Percentiles rank a stretch among this genome's conserved stretches.
Conservation (phyloP, 2,329 filamentous ascomycete genomes). For the Fusarium praegraminearum region DNA sequence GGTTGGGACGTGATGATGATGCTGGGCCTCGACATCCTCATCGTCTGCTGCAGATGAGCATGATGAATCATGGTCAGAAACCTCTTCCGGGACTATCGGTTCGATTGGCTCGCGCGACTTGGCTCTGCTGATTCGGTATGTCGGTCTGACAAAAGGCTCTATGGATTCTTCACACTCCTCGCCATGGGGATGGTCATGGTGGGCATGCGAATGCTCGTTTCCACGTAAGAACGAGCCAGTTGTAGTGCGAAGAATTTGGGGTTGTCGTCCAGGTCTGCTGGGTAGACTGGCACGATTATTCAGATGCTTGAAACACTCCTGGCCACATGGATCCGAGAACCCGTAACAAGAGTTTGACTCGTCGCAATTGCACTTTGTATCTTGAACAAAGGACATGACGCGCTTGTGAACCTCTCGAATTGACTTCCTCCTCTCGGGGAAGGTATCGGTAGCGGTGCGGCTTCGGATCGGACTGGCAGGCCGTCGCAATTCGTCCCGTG, state of each 20-base stretch:
- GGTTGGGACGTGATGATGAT: slow-evolving; percentile 94
- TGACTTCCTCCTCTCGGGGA: slow-evolving; percentile 62
- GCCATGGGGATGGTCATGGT: slow-evolving; percentile 42
- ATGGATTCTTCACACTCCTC: slow-evolving; percentile 37
- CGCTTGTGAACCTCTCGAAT: slow-evolving; percentile 66
- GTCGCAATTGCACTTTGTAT: slow-evolving; percentile 73
- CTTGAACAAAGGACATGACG: slow-evolving; percentile 73
- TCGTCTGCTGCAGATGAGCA: slow-evolving; percentile 51
- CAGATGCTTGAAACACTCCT: slow-evolving; percentile 73
- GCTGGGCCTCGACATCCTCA: slow-evolving; percentile 65
- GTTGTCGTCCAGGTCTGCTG: slow-evolving; percentile 48
- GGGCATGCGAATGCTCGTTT: slow-evolving; percentile 46
- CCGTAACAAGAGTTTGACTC: slow-evolving; percentile 71
- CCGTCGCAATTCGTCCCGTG: slow-evolving; percentile 50
- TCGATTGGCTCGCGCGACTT: slow-evolving; percentile 55
- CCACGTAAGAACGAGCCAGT: slow-evolving; percentile 53
- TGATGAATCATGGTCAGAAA: slow-evolving; percentile 43
- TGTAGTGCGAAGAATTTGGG: slow-evolving; percentile 57
- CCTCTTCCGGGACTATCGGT: slow-evolving; percentile 40
- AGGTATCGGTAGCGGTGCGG: slow-evolving; percentile 46
- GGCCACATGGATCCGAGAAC: slow-evolving; percentile 73
- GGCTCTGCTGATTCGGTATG: slow-evolving; percentile 54
- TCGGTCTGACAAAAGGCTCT: slow-evolving; percentile 50
- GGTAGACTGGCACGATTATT: slow-evolving; percentile 53
- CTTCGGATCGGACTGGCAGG: slow-evolving; percentile 45